phyloP scores from a whole-genome alignment of 352 stramenopile species.

The Globisporangium viniferum region DNA sequence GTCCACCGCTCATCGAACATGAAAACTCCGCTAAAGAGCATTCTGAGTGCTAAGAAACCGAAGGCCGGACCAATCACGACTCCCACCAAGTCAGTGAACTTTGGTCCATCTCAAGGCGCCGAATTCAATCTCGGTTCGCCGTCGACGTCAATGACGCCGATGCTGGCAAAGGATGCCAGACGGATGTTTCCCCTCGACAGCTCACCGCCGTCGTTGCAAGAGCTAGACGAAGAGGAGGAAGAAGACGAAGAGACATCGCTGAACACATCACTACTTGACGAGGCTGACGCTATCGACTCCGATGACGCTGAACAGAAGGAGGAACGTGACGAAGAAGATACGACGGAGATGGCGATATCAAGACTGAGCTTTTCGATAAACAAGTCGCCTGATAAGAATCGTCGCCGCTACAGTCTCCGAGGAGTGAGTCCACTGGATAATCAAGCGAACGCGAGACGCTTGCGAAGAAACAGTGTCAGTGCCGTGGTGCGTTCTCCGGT shows the following conservation, averaged over 20 bases:
- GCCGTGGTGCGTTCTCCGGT: slow-evolving; percentile 15
- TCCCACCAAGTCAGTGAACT: slow-evolving; percentile 82
- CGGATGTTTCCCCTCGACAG: slow-evolving; percentile 65
- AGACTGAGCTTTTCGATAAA: slow-evolving; percentile 26
- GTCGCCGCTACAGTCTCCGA: slow-evolving; percentile 59
- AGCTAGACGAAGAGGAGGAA: slow-evolving; percentile 44
- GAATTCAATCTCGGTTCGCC: slow-evolving; percentile 80
- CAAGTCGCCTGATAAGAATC: slow-evolving; percentile 31
- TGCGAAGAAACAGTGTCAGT: slow-evolving; percentile 41
- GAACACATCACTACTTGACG: slow-evolving; percentile 81
- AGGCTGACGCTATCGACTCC: slow-evolving; percentile 56
- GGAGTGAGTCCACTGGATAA: slow-evolving; percentile 80
- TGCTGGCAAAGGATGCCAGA: slow-evolving; percentile 54
- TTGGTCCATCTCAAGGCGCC: slow-evolving; percentile 69
- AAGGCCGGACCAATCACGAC: slow-evolving; percentile 40
- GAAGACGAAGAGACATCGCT: slow-evolving; percentile 80
- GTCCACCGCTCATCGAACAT: slow-evolving; percentile 12
- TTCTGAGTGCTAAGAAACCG: slow-evolving; percentile 70
- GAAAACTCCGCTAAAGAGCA: slow-evolving; percentile 67
- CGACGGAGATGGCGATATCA: slow-evolving; percentile 16
- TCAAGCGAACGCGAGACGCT: slow-evolving; percentile 56
- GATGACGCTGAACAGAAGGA: slow-evolving; percentile 36
- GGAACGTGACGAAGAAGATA: slow-evolving; percentile 10
- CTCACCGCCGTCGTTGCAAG: slow-evolving; percentile 16
- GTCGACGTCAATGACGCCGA: slow-evolving; percentile 85